A percentile compares a stretch with the other conserved stretches of the same genome.
Evolutionary conservation across 495 filamentous ascomycete genomes (phyloP).

Genomic region (Durotheca rogersii): DNA sequence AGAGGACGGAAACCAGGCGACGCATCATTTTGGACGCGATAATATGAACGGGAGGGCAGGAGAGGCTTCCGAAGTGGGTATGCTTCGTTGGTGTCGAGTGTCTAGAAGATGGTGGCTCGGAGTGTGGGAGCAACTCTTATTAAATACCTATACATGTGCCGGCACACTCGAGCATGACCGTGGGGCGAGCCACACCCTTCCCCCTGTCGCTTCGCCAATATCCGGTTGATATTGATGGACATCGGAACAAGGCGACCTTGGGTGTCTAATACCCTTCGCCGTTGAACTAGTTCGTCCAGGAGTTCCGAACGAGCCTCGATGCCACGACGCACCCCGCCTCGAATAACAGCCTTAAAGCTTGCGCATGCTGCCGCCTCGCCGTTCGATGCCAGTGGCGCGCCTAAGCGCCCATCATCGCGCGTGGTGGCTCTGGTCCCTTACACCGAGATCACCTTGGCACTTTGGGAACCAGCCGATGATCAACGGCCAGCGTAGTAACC

Average conservation of each 20-base stretch:
- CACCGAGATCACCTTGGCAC: slow-evolving; percentile 30
- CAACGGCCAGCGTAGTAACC: slow-evolving; percentile 1
- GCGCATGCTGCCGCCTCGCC: background rate
- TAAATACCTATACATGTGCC: background rate
- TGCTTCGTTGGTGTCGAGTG: slow-evolving; percentile 14
- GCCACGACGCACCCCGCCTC: slow-evolving; percentile 6
- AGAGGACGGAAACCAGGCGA: slow-evolving; percentile 40
- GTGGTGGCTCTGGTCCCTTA: slow-evolving; percentile 14
- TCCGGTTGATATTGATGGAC: slow-evolving; percentile 22
- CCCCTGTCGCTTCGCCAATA: slow-evolving; percentile 6
- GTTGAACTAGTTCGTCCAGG: background rate
- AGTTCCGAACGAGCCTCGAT: slow-evolving; percentile 20
- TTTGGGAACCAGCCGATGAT: slow-evolving; percentile 20
- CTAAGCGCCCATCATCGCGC: slow-evolving; percentile 12
- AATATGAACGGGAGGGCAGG: background rate
- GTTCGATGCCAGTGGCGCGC: slow-evolving; percentile 14
- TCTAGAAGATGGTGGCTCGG: slow-evolving; percentile 13
- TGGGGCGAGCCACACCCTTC: background rate
- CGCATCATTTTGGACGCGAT: slow-evolving; percentile 41
- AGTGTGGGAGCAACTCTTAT: slow-evolving; percentile 16
- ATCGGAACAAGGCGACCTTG: slow-evolving; percentile 12
- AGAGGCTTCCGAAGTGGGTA: slow-evolving; percentile 3
- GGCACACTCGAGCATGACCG: background rate
- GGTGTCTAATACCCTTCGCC: slow-evolving; percentile 8
- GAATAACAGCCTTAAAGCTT: slow-evolving; percentile 8